Base-by-base conservation (phyloP, 441 rosid genomes). In the Eruca vesicaria region DNA sequence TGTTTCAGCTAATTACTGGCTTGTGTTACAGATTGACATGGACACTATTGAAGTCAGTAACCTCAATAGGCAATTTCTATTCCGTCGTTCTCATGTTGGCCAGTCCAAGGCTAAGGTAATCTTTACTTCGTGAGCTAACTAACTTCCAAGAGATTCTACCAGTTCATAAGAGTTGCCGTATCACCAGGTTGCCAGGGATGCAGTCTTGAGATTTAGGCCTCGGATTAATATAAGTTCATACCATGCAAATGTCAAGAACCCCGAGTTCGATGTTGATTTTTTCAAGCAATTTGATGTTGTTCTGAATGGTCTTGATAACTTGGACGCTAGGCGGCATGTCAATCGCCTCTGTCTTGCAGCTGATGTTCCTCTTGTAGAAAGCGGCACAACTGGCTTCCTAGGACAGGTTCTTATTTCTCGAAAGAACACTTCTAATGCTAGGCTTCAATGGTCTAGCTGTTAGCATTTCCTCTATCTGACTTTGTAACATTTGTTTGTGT, bases 11-110 rank as follows among this genome's bases (percentile, higher is more conserved):
- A 61, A 3, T 53, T 9, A 15, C 26, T 66, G n/a, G 18, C 9
- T 35, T 53, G 60, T 67, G 65, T 63, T 84, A 78, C 89, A 95
- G 99, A 96, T 96, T 81, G 99, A 96, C 80, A 90, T 96, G 99
- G 99, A 96, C 68, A 91, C 97, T 9, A 96, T 96, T 74, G 99
- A 96, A 93, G 99, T 96, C 63, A 96, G 99, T 81, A 96, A 96
- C 87, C 88, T 96, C 68, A 96, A 96, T 78, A 88, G 99, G 76
- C 99, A 96, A 64, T 93, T 96, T 84, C 79, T 96, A 67, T 96
- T 96, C 79, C 93, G 98, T 50, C 86, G 86, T 50, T 90, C 89
- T 26, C 99, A 96, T 86, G 99, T 96, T 71, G 98, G 99, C 62
- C 99, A 82, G 82, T 96, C 99, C 16, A 96, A 96, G 83, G 98